Percentiles rank a stretch among this genome's conserved stretches.
Conservation (phyloP, 1,139 yeast genomes). For the Kodamaea derodonti region DNA sequence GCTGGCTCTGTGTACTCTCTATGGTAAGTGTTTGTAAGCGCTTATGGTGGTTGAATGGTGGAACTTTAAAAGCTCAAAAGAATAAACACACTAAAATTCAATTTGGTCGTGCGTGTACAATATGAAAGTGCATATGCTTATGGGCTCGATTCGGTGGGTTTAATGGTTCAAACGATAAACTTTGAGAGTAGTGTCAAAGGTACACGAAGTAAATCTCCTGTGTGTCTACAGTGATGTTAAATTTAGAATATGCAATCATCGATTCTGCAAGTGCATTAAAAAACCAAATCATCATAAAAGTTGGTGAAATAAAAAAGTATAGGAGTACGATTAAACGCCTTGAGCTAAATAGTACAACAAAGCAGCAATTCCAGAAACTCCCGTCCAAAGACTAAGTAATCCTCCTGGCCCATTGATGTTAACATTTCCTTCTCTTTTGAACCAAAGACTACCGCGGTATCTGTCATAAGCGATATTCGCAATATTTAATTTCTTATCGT, state of each 20-base stretch:
- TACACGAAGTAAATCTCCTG: too few species aligned
- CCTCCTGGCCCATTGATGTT: conserved; percentile 31
- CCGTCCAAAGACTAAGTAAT: conserved; percentile 32
- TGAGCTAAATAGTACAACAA: conserved; percentile 20
- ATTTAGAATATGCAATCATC: too few species aligned
- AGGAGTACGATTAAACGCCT: conserved; percentile 5
- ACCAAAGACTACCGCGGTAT: conserved; percentile 32
- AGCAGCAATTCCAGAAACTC: conserved; percentile 29
- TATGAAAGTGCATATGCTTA: too few species aligned
- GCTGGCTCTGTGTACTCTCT: too few species aligned
- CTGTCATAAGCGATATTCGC: conserved; percentile 19
- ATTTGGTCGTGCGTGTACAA: not conserved
- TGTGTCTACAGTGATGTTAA: too few species aligned
- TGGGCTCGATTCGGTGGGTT: too few species aligned
- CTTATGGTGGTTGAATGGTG: not conserved
- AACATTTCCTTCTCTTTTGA: conserved; percentile 34
- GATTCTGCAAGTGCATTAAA: too few species aligned
- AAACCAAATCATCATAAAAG: too few species aligned
- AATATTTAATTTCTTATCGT: conserved; percentile 28
- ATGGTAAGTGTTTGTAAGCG: too few species aligned
- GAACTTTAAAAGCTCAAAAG: not conserved
- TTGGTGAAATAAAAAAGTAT: too few species aligned
- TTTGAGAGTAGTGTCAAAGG: too few species aligned
- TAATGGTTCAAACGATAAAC: too few species aligned
- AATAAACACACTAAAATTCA: not conserved